Conservation (phyloP, 768 basidiomycete species). For the Panaeolus cyanescens region DNA sequence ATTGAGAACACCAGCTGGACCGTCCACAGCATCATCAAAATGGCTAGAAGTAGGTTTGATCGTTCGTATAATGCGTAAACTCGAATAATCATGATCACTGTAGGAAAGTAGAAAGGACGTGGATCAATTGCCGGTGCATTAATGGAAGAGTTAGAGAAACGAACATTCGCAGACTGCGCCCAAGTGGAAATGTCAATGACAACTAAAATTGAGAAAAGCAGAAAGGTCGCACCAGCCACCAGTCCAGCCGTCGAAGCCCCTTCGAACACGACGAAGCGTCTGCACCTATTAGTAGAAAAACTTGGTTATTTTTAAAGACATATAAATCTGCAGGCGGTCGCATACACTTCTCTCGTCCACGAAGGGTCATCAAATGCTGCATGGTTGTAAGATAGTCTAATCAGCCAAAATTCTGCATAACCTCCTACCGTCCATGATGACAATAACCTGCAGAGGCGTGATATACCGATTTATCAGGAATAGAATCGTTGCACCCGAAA, state of each 20-base stretch:
- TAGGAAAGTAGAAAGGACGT: background rate
- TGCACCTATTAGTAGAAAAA: constrained; percentile 14
- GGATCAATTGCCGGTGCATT: background rate
- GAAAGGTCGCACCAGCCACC: constrained; percentile 16
- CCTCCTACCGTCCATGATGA: constrained; percentile 24
- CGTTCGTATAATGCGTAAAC: constrained; percentile 28
- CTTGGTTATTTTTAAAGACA: background rate
- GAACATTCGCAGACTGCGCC: constrained; percentile 23
- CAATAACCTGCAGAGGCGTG: constrained; percentile 22
- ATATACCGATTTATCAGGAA: constrained; percentile 28
- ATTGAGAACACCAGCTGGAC: constrained; percentile 21
- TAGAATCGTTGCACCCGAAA: constrained; percentile 19
- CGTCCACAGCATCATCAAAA: constrained; percentile 20
- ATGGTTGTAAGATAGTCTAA: too few species aligned
- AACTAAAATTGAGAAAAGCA: too few species aligned
- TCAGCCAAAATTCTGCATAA: too few species aligned
- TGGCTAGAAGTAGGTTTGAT: constrained; percentile 11
- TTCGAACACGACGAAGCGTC: constrained; percentile 24
- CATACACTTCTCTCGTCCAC: background rate
- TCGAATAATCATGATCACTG: constrained; percentile 29
- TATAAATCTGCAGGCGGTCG: too few species aligned
- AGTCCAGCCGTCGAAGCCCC: constrained; percentile 22
- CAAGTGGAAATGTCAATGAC: background rate
- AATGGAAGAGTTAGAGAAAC: background rate
- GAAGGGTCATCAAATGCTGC: background rate